Evolutionary conservation across 495 filamentous ascomycete species (phyloP).

Genomic region (Annulohypoxylon stygium): DNA sequence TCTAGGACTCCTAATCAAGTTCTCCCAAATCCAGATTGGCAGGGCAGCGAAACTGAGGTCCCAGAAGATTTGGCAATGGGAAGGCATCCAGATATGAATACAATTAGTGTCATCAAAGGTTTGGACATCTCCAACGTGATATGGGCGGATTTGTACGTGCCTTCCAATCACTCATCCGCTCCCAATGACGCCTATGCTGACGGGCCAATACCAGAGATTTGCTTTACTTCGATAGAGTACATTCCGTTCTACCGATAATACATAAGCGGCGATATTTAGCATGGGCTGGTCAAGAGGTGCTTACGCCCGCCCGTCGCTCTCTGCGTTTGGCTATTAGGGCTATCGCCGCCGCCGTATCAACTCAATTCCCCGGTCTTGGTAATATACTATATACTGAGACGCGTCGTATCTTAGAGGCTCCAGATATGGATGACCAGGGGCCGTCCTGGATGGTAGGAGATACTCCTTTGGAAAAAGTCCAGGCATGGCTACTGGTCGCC

Average conservation of each 20-base stretch:
- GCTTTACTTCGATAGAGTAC: slow-evolving; percentile 9
- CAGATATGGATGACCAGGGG: not conserved
- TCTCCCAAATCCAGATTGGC: not conserved
- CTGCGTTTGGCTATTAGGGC: not conserved
- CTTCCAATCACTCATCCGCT: not conserved
- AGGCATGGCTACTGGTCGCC: slow-evolving; percentile 67
- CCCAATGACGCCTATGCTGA: not conserved
- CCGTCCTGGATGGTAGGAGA: not conserved
- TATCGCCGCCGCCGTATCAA: not conserved
- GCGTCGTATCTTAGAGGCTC: slow-evolving; percentile 14
- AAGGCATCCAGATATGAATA: not conserved
- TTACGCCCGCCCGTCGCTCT: not conserved
- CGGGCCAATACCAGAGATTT: not conserved
- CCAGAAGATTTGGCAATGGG: not conserved
- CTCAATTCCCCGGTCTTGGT: slow-evolving; percentile 45
- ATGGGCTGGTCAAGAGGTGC: not conserved
- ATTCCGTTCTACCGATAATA: not conserved
- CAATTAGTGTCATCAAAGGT: not conserved
- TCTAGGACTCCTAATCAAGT: not conserved
- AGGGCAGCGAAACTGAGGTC: not conserved
- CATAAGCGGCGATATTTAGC: not conserved
- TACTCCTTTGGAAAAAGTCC: slow-evolving; percentile 57
- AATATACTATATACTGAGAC: slow-evolving; percentile 62
- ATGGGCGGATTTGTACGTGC: slow-evolving; percentile 3
- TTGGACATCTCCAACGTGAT: not conserved